Evolutionary conservation across 352 stramenopile genomes (phyloP).

Genomic region (Globisporangium paddicum): DNA sequence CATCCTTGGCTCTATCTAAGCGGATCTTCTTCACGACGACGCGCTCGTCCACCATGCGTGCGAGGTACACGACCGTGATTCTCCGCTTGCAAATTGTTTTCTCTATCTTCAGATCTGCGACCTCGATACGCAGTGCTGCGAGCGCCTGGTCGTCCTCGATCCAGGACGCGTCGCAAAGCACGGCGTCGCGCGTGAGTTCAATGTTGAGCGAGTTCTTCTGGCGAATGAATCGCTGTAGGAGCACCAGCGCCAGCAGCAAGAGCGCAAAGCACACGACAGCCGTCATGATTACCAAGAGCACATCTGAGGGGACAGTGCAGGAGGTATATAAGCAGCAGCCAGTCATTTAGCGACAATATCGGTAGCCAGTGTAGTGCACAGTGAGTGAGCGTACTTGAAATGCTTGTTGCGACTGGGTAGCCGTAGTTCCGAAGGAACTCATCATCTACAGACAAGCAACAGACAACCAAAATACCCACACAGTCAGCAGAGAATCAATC

Average conservation of each 20-base stretch:
- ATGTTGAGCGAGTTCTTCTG: conserved; percentile 17
- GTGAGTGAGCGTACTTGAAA: neutral
- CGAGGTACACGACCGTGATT: conserved; percentile 13
- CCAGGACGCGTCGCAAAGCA: conserved; percentile 16
- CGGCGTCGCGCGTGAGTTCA: conserved; percentile 16
- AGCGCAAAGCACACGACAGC: neutral
- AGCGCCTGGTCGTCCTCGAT: conserved; percentile 17
- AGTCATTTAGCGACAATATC: neutral
- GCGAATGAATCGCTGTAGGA: conserved; percentile 11
- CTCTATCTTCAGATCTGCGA: conserved; percentile 8
- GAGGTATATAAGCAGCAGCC: neutral
- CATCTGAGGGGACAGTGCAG: neutral
- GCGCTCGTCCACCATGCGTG: conserved; percentile 4
- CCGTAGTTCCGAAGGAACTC: neutral
- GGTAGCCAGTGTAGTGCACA: no score
- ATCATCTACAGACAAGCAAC: neutral
- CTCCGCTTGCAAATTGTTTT: conserved; percentile 10
- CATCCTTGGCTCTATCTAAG: conserved; percentile 19
- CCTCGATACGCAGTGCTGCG: conserved; percentile 14
- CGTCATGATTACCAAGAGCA: conserved; percentile 2
- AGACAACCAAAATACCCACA: neutral
- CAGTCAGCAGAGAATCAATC: neutral
- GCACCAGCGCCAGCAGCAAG: conserved; percentile 3
- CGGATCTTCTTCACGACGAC: conserved; percentile 19
- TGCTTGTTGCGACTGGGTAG: neutral